Percentiles rank a stretch among this genome's conserved stretches.
phyloP scores from a whole-genome alignment of 2,329 filamentous ascomycete species.

The Verticillium dahliae region DNA sequence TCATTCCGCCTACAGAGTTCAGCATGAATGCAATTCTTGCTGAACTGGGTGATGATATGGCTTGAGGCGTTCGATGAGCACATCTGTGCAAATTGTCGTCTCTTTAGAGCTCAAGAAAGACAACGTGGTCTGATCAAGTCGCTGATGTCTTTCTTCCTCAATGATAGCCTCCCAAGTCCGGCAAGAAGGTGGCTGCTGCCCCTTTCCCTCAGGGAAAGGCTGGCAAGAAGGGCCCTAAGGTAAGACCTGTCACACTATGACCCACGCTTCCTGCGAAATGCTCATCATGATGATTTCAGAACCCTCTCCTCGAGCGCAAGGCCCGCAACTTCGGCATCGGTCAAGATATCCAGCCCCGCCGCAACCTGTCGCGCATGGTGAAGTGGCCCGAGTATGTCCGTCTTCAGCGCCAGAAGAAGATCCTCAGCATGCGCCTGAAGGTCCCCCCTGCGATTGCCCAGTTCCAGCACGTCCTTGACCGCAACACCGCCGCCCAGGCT shows the following conservation, averaged over 20 bases:
- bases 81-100: constrained; percentile 50
- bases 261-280: not conserved
- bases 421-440: constrained; percentile 97
- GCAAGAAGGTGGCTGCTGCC: constrained; percentile 97
- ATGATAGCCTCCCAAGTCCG: constrained; percentile 99
- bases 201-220: constrained; percentile 95
- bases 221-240: constrained; percentile 95
- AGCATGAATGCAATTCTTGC: constrained; percentile 4
- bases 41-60: constrained; percentile 52
- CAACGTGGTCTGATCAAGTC: constrained; percentile 67
- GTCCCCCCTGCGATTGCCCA: constrained; percentile 94
- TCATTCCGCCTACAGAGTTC: not conserved
- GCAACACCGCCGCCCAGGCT: constrained; percentile 91
- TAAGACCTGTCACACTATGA: constrained; percentile 40
- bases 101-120: constrained; percentile 95
- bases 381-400: constrained; percentile 99
- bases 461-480: constrained; percentile 96
- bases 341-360: constrained; percentile 94
- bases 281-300: constrained; percentile 47
- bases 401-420: constrained; percentile 90
- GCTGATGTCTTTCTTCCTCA: constrained; percentile 99
- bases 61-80: constrained; percentile 52
- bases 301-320: constrained; percentile 98
- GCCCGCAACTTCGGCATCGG: constrained; percentile 97
- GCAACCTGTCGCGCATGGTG: constrained; percentile 96